Conservation (phyloP, 495 filamentous ascomycete species). For the Aspergillus ellipticus region DNA sequence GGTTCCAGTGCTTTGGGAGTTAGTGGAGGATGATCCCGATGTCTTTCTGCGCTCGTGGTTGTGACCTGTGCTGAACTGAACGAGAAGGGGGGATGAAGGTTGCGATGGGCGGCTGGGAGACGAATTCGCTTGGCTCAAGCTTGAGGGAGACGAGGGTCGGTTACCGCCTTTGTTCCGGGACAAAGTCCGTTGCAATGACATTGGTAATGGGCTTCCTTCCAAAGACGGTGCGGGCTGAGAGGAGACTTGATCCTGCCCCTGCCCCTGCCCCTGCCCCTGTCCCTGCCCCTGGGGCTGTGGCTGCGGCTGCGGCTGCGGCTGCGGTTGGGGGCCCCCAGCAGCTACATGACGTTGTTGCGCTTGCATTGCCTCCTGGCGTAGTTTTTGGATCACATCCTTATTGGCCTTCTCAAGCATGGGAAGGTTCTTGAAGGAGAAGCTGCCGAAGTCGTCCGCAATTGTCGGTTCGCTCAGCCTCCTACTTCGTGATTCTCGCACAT, state of each 20-base stretch:
- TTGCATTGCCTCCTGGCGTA: conserved; percentile 82
- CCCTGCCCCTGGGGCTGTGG: too few species aligned
- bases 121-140: conserved; percentile 70
- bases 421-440: conserved; percentile 94
- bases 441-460: conserved; percentile 86
- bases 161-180: conserved; percentile 73
- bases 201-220: conserved; percentile 81
- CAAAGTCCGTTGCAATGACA: conserved; percentile 77
- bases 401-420: conserved; percentile 97
- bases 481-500: conserved; percentile 78
- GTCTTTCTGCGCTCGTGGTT: conserved; percentile 70
- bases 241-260: conserved; percentile 21
- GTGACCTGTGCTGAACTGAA: conserved; percentile 85
- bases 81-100: conserved; percentile 88
- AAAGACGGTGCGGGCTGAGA: conserved; percentile 58
- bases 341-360: conserved; percentile 47
- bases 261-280: too few species aligned
- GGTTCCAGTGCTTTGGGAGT: conserved; percentile 69
- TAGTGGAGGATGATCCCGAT: conserved; percentile 79
- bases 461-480: conserved; percentile 89
- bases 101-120: conserved; percentile 87
- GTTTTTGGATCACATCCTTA: conserved; percentile 95
- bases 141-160: conserved; percentile 81
- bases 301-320: conserved; percentile 15
- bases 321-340: conserved; percentile 10